A percentile compares a stretch with the other conserved stretches of the same genome.
Evolutionary conservation across 1,139 yeast species (phyloP).

Genomic region (Pichia inconspicua): DNA sequence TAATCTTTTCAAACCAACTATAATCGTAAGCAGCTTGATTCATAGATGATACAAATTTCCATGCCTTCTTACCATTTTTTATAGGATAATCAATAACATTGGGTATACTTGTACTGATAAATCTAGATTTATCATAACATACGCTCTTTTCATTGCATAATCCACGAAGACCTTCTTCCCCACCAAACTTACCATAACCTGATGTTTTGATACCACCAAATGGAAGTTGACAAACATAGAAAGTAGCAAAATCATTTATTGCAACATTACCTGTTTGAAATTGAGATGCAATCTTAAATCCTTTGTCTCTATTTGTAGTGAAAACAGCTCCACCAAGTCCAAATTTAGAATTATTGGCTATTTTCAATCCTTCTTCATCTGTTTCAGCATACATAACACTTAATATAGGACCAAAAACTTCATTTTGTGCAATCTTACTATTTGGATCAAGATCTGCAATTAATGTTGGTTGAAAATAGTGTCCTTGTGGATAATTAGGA

Average conservation of each 20-base stretch:
- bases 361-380: conserved; percentile 60
- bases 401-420: conserved; percentile 88
- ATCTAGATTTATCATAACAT: conserved; percentile 74
- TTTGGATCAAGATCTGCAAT: conserved; percentile 69
- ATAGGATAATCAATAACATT: conserved; percentile 88
- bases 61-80: conserved; percentile 68
- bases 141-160: conserved; percentile 79
- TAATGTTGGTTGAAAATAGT: conserved; percentile 83
- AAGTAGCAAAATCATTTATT: conserved; percentile 94
- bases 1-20: conserved; percentile 60
- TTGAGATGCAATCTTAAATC: conserved; percentile 54
- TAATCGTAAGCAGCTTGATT: conserved; percentile 82
- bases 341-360: conserved; percentile 81
- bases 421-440: conserved; percentile 79
- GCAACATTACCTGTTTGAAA: conserved; percentile 87
- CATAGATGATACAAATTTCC: conserved; percentile 77
- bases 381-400: conserved; percentile 65
- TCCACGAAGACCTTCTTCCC: conserved; percentile 90
- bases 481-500: conserved; percentile 93
- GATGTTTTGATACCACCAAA: conserved; percentile 91
- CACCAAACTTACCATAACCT: conserved; percentile 96
- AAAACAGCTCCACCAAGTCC: conserved; percentile 91
- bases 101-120: conserved; percentile 78
- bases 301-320: conserved; percentile 39
- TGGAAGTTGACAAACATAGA: conserved; percentile 89